Base-by-base conservation (phyloP, 2,329 filamentous ascomycete species). In the Colletotrichum cuscutae region DNA sequence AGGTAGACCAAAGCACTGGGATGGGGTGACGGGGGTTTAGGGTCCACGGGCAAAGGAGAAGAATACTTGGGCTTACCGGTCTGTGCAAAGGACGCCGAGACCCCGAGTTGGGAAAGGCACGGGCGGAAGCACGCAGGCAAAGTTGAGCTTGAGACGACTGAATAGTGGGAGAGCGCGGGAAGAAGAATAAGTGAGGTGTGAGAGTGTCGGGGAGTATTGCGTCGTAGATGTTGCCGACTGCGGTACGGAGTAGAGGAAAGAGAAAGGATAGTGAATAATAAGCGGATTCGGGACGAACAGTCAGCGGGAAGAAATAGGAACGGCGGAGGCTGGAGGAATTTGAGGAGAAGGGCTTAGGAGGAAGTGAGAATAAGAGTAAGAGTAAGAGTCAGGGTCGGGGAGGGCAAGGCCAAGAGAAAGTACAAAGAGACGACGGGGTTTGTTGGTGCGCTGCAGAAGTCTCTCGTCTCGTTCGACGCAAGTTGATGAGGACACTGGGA, bases 361-460 rank as follows among this genome's bases (percentile, higher is more conserved):
- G n/a, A 32, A 68, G 22, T 26, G 32, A 53, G 61, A 24, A 30
- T 46, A 42, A 62, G 37, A 62, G 28, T 22, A 12, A 32, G 32
- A 49, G 19, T 13, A 46, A 35, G 28, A 28, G n/a, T 26, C 19
- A 35, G 28, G 42, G n/a, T 26, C 19, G 52, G 42, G 11, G 19
- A 49, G 42, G 42, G 42, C 42, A 49, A 49, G 42, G 42, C 11
- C 42, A 7, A 19, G 42, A 49, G 37, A 42, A 42, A 19, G 15
- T 49, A 49, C 8, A 19, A n/a, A 12, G 24, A 57, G 32, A 28
- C 37, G 37, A 58, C n/a, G 60, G 32, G 52, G 64, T 60, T 62
- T 52, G 64, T 57, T 62, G 46, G 64, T 68, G 64, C 68, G 35
- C 56, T 56, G 68, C 54, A 65, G 56, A 59, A 66, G 59, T 35